A percentile compares a stretch with the other conserved stretches of the same genome.
phyloP scores from a whole-genome alignment of 2,329 filamentous ascomycete genomes.

The Dendrostoma leiphaemia region DNA sequence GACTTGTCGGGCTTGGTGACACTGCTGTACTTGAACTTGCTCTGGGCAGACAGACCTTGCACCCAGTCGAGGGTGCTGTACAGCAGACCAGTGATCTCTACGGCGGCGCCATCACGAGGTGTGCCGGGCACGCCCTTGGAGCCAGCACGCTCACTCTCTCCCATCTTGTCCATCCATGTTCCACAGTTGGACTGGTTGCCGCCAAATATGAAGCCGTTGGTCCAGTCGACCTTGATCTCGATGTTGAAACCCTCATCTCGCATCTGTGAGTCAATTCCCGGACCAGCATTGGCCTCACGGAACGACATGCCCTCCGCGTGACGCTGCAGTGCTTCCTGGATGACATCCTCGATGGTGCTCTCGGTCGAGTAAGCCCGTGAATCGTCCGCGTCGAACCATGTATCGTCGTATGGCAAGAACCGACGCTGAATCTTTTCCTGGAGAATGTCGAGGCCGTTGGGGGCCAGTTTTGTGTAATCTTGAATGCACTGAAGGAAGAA shows the following conservation, averaged over 20 bases:
- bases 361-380: constrained; percentile 79
- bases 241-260: constrained; percentile 88
- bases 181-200: constrained; percentile 94
- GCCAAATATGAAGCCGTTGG: constrained; percentile 86
- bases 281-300: constrained; percentile 90
- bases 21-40: constrained; percentile 69
- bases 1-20: constrained; percentile 65
- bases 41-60: constrained; percentile 60
- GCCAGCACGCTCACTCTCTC: constrained; percentile 86
- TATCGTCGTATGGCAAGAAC: constrained; percentile 94
- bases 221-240: constrained; percentile 87
- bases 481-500: constrained; percentile 97
- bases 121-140: constrained; percentile 94
- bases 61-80: constrained; percentile 91
- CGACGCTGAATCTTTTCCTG: constrained; percentile 76
- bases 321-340: constrained; percentile 89
- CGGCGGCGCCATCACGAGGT: constrained; percentile 90
- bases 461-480: constrained; percentile 81
- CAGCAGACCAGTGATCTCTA: constrained; percentile 90
- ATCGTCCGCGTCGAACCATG: constrained; percentile 84
- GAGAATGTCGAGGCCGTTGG: constrained; percentile 71
- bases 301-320: constrained; percentile 91
- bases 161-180: constrained; percentile 99
- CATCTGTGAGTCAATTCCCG: constrained; percentile 90
- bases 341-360: constrained; percentile 82